These are phyloP conservation scores for Penicillium daleae DNA, from an alignment of 495 filamentous ascomycete species.

Conservation along the genomic window DNA sequence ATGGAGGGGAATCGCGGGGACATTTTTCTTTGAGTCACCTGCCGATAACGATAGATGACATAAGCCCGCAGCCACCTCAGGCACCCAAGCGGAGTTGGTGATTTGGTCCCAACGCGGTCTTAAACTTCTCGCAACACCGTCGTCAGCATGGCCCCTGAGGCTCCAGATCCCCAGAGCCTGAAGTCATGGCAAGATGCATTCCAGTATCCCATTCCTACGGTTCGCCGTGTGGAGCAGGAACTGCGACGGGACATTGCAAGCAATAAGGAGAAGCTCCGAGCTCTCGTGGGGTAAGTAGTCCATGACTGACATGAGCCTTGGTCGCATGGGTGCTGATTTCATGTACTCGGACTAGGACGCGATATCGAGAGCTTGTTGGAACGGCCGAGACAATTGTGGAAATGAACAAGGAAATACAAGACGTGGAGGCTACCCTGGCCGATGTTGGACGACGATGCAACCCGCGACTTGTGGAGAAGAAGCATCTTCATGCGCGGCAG, in stretches of 20 bases:
- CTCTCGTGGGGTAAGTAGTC: conserved; percentile 75
- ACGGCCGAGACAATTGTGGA: conserved; percentile 90
- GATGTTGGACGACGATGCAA: conserved; percentile 81
- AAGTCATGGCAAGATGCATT: conserved; percentile 71
- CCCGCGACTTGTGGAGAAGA: conserved; percentile 67
- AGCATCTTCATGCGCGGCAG: conserved; percentile 62
- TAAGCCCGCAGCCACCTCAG: conserved; percentile 11
- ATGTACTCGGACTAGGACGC: conserved; percentile 54
- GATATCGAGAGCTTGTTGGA: conserved; percentile 89
- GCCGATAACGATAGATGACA: conserved; percentile 34
- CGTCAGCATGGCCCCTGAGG: conserved; percentile 58
- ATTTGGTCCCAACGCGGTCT: conserved; percentile 20
- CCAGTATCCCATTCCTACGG: conserved; percentile 64
- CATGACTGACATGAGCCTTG: not conserved
- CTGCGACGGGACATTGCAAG: conserved; percentile 69
- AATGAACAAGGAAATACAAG: conserved; percentile 79
- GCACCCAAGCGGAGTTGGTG: conserved; percentile 4
- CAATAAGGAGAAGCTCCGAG: conserved; percentile 86
- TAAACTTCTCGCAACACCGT: conserved; percentile 8
- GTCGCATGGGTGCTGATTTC: not conserved
- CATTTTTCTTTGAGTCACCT: conserved; percentile 30
- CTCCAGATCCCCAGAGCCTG: conserved; percentile 61
- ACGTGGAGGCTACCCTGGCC: conserved; percentile 69
- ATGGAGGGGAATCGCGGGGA: conserved; percentile 28
- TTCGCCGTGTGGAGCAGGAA: conserved; percentile 65